Evolutionary conservation across 768 basidiomycete genomes (phyloP).

Genomic region (Mycena rosella): DNA sequence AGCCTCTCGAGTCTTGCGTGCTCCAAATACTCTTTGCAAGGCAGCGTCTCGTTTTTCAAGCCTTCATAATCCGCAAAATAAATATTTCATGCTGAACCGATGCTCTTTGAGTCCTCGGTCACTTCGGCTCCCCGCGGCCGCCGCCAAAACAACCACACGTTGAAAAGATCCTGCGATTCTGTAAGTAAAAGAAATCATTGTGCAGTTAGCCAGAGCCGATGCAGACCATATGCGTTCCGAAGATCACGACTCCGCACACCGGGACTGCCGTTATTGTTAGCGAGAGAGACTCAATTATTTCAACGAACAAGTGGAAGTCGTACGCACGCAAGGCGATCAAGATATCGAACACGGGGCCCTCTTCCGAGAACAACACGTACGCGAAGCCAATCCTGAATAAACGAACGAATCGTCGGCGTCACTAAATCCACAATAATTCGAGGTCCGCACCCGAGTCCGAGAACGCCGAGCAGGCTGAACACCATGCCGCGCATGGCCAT

Average conservation of each 20-base stretch:
- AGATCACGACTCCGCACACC: constrained; percentile 12
- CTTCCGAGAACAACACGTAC: constrained; percentile 28
- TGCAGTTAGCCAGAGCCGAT: background rate
- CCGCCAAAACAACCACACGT: constrained; percentile 28
- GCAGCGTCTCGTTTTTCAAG: too few relatives aligned
- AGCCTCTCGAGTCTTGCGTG: too few relatives aligned
- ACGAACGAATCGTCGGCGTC: background rate
- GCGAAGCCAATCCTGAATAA: constrained; percentile 30
- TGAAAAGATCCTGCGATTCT: constrained; percentile 22
- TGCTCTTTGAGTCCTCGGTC: too few relatives aligned
- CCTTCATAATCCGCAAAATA: too few relatives aligned
- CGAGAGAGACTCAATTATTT: background rate
- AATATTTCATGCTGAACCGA: too few relatives aligned
- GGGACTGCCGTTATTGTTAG: constrained; percentile 18
- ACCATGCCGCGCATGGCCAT: constrained; percentile 47
- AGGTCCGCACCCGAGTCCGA: constrained; percentile 42
- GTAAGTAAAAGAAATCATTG: background rate
- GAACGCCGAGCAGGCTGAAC: constrained; percentile 46
- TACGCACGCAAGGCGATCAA: constrained; percentile 28
- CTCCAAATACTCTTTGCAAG: too few relatives aligned
- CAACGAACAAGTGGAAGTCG: background rate
- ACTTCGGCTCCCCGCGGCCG: too few relatives aligned
- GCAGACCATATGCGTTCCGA: constrained; percentile 30
- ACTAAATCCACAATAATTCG: background rate
- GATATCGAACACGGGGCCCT: constrained; percentile 31